Evolutionary conservation across 306 rosid species (phyloP), one percentile per base, ranked within the genome.

Genomic region (Sindora glabra): DNA sequence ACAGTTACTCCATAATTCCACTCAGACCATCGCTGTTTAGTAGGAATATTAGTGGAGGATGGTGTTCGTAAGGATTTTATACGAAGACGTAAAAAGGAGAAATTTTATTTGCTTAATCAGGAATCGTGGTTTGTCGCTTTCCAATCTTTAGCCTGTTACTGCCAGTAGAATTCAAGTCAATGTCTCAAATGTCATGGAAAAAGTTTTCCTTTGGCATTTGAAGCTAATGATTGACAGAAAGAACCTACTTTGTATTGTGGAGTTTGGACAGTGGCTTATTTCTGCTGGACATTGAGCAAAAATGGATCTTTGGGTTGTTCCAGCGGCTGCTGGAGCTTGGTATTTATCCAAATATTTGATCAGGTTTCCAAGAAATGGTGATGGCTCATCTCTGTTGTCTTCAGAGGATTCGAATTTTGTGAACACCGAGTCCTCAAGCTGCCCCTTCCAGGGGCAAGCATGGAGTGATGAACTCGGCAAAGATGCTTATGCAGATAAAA

Each of bases 271-370:
- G 83, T 76, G 37, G 32, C 5, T 24, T 29, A 68, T 52, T 59
- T 14, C 56, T 37, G 55, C 70, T 51, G 41, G 60, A 70, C 45
- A 75, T 73, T 64, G 66, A 67, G 72, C 34, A 41, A 67, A 55
- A 56, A 92, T 92, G 98, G 96, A 88, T 68, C 67, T 88, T 23
- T 88, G 94, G 96, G 80, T 83, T 56, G 92, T 81, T 70, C 96
- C 83, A 52, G 95, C 81, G 6, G 89, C 86, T 36, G 78, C 92
- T 10, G 92, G 95, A 62, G 89, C 90, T 65, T 86, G 94, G 29
- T 92, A 66, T 77, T 69, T 92, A 73, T 83, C 86, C 4, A 88
- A 88, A 71, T 79, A 76, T 77, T 86, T 83, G 96, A 74, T 81
- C 50, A 77, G 39, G 42, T 26, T 57, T 50, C 74, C 70, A 2